These are phyloP conservation scores for Colletotrichum neosansevieriae DNA, from an alignment of 2,329 filamentous ascomycete genomes.

Conservation along the genomic window DNA sequence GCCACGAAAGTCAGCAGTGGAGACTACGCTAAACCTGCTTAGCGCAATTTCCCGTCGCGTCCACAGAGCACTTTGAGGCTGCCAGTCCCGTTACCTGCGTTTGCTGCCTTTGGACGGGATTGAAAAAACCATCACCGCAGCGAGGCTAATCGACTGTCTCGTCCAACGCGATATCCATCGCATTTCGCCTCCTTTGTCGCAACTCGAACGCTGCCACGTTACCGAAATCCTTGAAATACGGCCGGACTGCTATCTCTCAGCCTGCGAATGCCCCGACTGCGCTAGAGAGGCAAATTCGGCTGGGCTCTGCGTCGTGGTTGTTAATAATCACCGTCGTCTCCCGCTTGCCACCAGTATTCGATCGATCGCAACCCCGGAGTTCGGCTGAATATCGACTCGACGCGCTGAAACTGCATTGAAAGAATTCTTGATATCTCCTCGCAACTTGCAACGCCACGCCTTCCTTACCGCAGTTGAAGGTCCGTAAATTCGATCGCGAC, in stretches of 20 bases:
- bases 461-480: background rate
- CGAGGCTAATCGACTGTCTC: slow-evolving; percentile 14
- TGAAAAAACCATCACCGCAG: slow-evolving; percentile 19
- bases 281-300: slow-evolving; percentile 33
- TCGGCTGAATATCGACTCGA: background rate
- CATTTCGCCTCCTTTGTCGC: background rate
- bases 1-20: background rate
- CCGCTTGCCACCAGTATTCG: slow-evolving; percentile 11
- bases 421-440: background rate
- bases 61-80: slow-evolving; percentile 11
- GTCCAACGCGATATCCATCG: background rate
- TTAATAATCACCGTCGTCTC: slow-evolving; percentile 32
- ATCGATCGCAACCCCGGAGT: slow-evolving; percentile 28
- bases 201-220: background rate
- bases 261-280: slow-evolving; percentile 29
- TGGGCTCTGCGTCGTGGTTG: slow-evolving; percentile 37
- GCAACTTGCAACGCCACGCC: background rate
- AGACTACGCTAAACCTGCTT: background rate
- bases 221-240: background rate
- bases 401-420: background rate
- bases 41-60: slow-evolving; percentile 5
- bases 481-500: background rate
- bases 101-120: slow-evolving; percentile 1
- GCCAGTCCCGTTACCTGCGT: background rate
- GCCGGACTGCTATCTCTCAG: background rate